Base-by-base conservation (phyloP, 129 eudicot genomes). In the Artemisia argyi region DNA sequence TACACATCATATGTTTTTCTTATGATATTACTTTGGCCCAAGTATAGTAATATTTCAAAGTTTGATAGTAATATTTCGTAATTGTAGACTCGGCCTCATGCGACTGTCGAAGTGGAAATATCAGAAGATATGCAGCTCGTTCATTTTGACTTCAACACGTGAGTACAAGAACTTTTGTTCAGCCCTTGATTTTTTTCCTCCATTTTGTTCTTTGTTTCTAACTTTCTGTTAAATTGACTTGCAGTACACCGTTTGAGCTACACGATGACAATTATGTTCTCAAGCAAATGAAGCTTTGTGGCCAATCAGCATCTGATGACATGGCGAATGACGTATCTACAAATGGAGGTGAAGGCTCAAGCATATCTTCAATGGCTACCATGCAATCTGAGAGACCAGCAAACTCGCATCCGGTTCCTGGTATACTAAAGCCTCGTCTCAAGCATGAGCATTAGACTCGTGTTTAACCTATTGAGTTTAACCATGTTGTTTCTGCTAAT, bases 121-220 rank as follows among this genome's bases (percentile, higher is more conserved):
- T 88, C 96, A 18, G 97, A 91, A 84, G 96, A 91, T 69, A 91
- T 86, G 97, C 97, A 88, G 78, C 86, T 91, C 54, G 97, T 91
- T 74, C 97, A 91, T 77, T 88, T 91, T 32, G 97, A 91, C 75
- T 91, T 88, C 85, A 88, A 84, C 53, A 91, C 96, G 97, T 88
- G 74, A 78, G 78, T 11, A 10, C 24, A 12, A 11, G 10, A 7
- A 8, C 17, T 30, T 32, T 50, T 22, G 7, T n/a, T 5, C 47
- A 22, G 17, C 26, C 26, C 7, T 4, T 17, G 20, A 53, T 16
- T 35, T 24, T 17, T 46, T 39, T 39, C 2, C 9, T 39, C 11
- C 14, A 24, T 16, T 67, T 3, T 16, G 13, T 4, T 28, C 2
- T 48, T 65, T 39, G 46, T 39, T 62, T 14, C n/a, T 65, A 44